These are phyloP conservation scores for Coprinopsis sp. DNA, from an alignment of 768 basidiomycete species.

Conservation along the genomic window DNA sequence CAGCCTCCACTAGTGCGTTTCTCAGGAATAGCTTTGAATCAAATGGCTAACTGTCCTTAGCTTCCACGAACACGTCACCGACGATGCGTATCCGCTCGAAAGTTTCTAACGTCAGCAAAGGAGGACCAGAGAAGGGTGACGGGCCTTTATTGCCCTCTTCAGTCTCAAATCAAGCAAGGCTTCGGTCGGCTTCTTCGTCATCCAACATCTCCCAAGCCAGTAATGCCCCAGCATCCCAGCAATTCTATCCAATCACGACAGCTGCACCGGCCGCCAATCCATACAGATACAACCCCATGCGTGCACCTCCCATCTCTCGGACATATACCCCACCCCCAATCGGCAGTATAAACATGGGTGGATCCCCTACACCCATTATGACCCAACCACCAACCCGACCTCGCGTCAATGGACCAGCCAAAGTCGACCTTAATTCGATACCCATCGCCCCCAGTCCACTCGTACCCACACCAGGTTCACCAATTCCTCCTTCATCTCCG, in stretches of 20 bases:
- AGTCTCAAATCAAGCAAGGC: constrained; percentile 20
- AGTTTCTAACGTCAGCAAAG: constrained; percentile 46
- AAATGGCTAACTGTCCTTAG: constrained; percentile 13
- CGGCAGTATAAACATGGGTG: constrained; percentile 29
- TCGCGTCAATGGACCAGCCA: constrained; percentile 22
- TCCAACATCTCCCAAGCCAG: constrained; percentile 28
- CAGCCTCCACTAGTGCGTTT: constrained; percentile 15
- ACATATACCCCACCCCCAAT: constrained; percentile 9
- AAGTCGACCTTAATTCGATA: constrained; percentile 51
- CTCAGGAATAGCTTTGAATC: constrained; percentile 10
- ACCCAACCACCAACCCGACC: constrained; percentile 11
- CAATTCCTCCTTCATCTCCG: too few species aligned
- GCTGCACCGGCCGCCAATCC: constrained; percentile 53
- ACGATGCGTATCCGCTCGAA: constrained; percentile 55
- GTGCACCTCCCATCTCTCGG: constrained; percentile 22
- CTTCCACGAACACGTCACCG: constrained; percentile 21
- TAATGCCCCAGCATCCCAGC: constrained; percentile 23
- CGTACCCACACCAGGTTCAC: too few species aligned
- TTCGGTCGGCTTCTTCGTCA: constrained; percentile 39
- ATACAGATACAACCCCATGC: constrained; percentile 42
- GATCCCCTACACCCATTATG: constrained; percentile 15
- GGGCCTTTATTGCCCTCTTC: constrained; percentile 18
- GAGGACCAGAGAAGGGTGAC: constrained; percentile 17
- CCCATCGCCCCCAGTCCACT: constrained; percentile 63
- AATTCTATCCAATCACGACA: constrained; percentile 56